These are phyloP conservation scores for Tetrapisispora pingtungensis DNA, from an alignment of 805 yeast genomes.

Conservation along the genomic window DNA sequence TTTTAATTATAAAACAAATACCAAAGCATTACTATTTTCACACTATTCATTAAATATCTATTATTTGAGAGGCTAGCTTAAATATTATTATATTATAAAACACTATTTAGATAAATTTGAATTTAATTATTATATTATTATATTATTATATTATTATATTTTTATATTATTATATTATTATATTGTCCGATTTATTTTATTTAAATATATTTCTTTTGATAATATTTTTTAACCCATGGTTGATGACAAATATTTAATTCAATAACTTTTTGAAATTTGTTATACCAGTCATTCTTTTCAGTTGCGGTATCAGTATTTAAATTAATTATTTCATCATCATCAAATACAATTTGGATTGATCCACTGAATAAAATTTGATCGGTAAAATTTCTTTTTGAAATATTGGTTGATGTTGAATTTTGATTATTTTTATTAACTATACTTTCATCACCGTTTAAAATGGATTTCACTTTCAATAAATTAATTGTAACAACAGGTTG, in stretches of 20 bases:
- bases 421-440: constrained; percentile 2
- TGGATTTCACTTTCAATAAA: constrained; percentile 49
- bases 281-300: constrained; percentile 60
- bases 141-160: too few relatives aligned
- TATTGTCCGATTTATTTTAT: background rate
- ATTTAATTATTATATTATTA: too few relatives aligned
- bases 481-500: constrained; percentile 71
- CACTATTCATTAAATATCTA: too few relatives aligned
- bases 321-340: constrained; percentile 71
- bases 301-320: constrained; percentile 67
- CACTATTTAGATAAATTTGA: too few relatives aligned
- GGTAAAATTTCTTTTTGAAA: constrained; percentile 49
- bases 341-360: constrained; percentile 64
- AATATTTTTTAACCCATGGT: constrained; percentile 48
- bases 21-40: too few relatives aligned
- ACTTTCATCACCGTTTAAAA: constrained; percentile 27
- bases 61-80: too few relatives aligned
- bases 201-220: background rate
- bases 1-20: constrained; percentile 7
- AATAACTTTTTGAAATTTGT: constrained; percentile 45
- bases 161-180: too few relatives aligned
- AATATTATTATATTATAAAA: too few relatives aligned
- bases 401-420: constrained; percentile 14
- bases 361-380: constrained; percentile 61
- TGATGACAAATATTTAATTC: constrained; percentile 47